Evolutionary conservation across 345 rosid genomes (phyloP), one percentile per base, ranked within the genome.

Genomic region (Lagerstroemia speciosa): DNA sequence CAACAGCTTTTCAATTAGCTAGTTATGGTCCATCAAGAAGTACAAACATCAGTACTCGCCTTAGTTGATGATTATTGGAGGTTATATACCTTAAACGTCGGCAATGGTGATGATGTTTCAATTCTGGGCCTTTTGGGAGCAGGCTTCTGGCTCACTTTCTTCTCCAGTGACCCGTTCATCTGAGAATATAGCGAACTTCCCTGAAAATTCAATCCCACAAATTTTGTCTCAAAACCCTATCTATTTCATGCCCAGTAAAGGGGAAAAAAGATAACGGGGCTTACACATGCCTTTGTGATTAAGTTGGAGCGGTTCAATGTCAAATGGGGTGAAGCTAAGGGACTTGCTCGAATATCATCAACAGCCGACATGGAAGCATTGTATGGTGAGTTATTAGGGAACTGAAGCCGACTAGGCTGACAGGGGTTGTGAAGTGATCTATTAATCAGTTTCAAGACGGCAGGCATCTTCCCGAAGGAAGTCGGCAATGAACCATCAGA

Each of bases 41-140:
- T 36, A 36, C 38, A 9, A 9, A 36, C 38, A 36, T 36, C 38
- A 36, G 8, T 4, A 36, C 38, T 36, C 48, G 19, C 15, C 48
- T 12, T 38, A 43, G 15, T 16, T 43, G 10, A 15, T 12, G 11
- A 36, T 5, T 3, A 38, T 36, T 65, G 32, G 8, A 17, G 9
- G 19, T 65, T 14, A 9, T 16, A 67, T 83, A 90, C 98, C 96
- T 90, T 93, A 78, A 88, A 90, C 79, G 95, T 81, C 30, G 98
- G 97, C 71, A 87, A 76, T 29, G 96, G 82, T 6, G 90, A 86
- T 46, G 87, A 80, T 52, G 91, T 90, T 81, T 90, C 91, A 36
- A 84, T 77, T 78, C 95, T 76, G 34, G 87, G 79, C 81, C 90
- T 84, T 72, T 92, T 90, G 20, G 81, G 58, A 70, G 71, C 78